phyloP scores from a whole-genome alignment of 176 grass and related monocot genomes.

The Paspalum notatum region DNA sequence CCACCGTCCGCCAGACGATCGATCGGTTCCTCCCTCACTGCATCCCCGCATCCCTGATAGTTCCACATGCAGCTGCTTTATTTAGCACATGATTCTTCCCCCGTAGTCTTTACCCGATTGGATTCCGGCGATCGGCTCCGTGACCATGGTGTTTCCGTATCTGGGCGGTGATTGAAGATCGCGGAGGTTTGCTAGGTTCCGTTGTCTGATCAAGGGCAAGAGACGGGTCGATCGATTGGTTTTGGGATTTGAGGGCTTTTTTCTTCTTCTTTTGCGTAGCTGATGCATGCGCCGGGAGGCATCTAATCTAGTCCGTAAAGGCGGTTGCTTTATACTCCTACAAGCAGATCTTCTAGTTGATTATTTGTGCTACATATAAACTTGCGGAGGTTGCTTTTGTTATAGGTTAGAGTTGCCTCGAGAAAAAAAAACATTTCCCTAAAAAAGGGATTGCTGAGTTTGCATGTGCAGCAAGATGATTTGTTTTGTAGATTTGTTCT shows the following conservation, averaged over 20 bases:
- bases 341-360: neutral
- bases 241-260: neutral
- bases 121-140: neutral
- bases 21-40: neutral
- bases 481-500: constrained; percentile 1
- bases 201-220: neutral
- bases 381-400: neutral
- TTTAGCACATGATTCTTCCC: neutral
- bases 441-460: neutral
- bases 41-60: neutral
- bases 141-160: neutral
- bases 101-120: neutral
- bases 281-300: neutral
- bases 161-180: neutral
- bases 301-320: neutral
- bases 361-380: neutral
- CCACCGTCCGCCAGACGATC: neutral
- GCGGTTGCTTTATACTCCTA: neutral
- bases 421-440: neutral
- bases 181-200: neutral
- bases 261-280: neutral
- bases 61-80: neutral
- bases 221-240: neutral
- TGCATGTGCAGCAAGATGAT: neutral
- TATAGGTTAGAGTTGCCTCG: neutral